phyloP scores from a whole-genome alignment of 768 basidiomycete genomes.

The Leucocoprinus sp. region DNA sequence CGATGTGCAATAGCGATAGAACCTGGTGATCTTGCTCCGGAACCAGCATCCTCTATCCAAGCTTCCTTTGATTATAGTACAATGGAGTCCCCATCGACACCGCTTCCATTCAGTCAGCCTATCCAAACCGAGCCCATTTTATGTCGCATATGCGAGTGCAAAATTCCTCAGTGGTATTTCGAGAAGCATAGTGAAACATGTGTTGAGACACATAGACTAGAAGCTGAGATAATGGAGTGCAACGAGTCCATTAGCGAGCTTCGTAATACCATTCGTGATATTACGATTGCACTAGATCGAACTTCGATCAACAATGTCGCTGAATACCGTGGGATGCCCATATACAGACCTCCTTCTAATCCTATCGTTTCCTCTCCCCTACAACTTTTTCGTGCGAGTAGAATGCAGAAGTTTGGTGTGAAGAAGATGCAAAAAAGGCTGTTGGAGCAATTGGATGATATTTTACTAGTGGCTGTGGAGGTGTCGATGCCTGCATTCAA shows the following conservation, averaged over 20 bases:
- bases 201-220: slow-evolving; percentile 89
- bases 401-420: slow-evolving; percentile 72
- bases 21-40: slow-evolving; percentile 35
- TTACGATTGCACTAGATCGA: slow-evolving; percentile 63
- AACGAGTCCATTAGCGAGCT: slow-evolving; percentile 90
- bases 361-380: slow-evolving; percentile 68
- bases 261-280: slow-evolving; percentile 75
- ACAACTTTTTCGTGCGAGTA: slow-evolving; percentile 67
- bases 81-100: slow-evolving; percentile 44
- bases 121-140: slow-evolving; percentile 81
- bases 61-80: slow-evolving; percentile 26
- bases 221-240: slow-evolving; percentile 89
- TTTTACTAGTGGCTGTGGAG: slow-evolving; percentile 70
- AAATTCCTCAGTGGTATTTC: slow-evolving; percentile 98
- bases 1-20: slow-evolving; percentile 55
- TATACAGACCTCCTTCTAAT: slow-evolving; percentile 66
- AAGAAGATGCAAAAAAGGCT: slow-evolving; percentile 77
- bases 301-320: slow-evolving; percentile 59
- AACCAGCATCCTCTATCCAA: slow-evolving; percentile 33
- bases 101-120: slow-evolving; percentile 69
- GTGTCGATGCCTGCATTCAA: slow-evolving; percentile 83
- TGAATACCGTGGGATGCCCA: slow-evolving; percentile 85
- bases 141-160: slow-evolving; percentile 96
- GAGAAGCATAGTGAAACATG: slow-evolving; percentile 99
- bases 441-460: slow-evolving; percentile 81